Percentiles rank a stretch among this genome's conserved stretches.
phyloP scores from a whole-genome alignment of 2,329 filamentous ascomycete species.

The Talaromyces funiculosus region DNA sequence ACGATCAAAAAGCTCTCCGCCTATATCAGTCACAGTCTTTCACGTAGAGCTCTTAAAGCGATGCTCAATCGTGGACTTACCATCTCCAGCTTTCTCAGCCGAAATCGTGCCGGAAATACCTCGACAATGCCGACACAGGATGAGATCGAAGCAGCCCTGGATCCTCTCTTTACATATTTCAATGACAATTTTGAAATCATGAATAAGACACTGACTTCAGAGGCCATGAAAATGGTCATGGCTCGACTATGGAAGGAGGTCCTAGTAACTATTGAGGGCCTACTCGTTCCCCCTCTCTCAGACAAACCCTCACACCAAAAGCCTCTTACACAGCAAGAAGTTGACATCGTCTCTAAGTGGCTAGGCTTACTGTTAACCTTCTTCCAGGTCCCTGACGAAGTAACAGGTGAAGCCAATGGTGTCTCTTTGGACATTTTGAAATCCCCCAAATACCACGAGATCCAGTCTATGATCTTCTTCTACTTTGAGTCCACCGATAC shows the following conservation, averaged over 20 bases:
- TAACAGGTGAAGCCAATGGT: constrained; percentile 74
- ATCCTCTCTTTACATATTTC: constrained; percentile 86
- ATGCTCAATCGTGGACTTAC: constrained; percentile 68
- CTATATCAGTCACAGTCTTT: constrained; percentile 87
- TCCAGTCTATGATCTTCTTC: constrained; percentile 96
- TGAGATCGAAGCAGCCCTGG: constrained; percentile 75
- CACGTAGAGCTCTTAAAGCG: constrained; percentile 68
- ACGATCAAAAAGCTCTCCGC: constrained; percentile 64
- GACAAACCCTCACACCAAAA: constrained; percentile 88
- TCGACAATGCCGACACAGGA: constrained; percentile 57
- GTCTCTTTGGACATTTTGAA: constrained; percentile 88
- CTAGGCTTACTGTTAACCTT: constrained; percentile 84
- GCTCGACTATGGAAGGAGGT: constrained; percentile 97
- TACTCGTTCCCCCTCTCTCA: constrained; percentile 87
- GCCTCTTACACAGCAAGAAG: constrained; percentile 76
- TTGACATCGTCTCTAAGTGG: constrained; percentile 95
- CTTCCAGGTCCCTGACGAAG: constrained; percentile 88
- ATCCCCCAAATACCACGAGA: constrained; percentile 96
- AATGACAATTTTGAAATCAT: constrained; percentile 99
- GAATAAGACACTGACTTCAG: constrained; percentile 90
- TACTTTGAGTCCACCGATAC: constrained; percentile 92
- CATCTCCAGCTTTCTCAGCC: constrained; percentile 62
- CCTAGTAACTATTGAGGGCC: constrained; percentile 78
- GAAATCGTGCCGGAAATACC: constrained; percentile 45
- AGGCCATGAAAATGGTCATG: constrained; percentile 99